These are phyloP conservation scores for Rubus idaeus DNA, from an alignment of 306 rosid genomes.

Conservation along the genomic window DNA sequence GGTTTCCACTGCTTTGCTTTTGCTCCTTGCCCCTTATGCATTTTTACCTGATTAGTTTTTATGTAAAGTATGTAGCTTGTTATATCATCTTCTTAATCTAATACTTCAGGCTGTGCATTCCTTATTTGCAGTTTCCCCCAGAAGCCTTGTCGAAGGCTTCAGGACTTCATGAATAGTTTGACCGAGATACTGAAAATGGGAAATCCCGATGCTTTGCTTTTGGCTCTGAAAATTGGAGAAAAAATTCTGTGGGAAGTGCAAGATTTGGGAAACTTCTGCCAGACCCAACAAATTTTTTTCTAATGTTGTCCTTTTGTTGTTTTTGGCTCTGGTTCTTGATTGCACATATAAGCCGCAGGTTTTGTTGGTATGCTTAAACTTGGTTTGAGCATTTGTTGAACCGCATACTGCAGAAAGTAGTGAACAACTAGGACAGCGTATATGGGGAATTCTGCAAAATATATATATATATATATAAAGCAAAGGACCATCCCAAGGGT, in stretches of 20 bases:
- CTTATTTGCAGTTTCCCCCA: conserved; percentile 56
- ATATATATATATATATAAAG: too few relatives aligned
- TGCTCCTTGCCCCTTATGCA: neutral
- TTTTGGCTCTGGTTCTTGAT: conserved; percentile 20
- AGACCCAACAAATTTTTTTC: conserved; percentile 53
- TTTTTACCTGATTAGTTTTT: neutral
- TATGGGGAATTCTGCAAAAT: conserved; percentile 90
- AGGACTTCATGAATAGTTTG: conserved; percentile 77
- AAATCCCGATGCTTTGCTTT: conserved; percentile 89
- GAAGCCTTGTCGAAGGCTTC: conserved; percentile 63
- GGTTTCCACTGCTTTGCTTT: neutral
- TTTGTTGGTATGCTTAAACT: conserved; percentile 65
- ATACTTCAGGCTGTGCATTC: conserved; percentile 8
- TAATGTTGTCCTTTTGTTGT: neutral
- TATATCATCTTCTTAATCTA: neutral
- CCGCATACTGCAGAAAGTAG: conserved; percentile 83
- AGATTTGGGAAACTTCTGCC: conserved; percentile 67
- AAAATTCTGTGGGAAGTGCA: conserved; percentile 43
- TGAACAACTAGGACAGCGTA: conserved; percentile 86
- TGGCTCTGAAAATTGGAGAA: conserved; percentile 68
- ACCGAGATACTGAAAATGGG: conserved; percentile 63
- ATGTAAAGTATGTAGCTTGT: neutral
- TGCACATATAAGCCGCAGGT: conserved; percentile 79
- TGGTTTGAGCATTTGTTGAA: conserved; percentile 64
- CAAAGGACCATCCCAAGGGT: conserved; percentile 78